phyloP scores from a whole-genome alignment of 2,329 filamentous ascomycete species.

The Bisporella sp. region DNA sequence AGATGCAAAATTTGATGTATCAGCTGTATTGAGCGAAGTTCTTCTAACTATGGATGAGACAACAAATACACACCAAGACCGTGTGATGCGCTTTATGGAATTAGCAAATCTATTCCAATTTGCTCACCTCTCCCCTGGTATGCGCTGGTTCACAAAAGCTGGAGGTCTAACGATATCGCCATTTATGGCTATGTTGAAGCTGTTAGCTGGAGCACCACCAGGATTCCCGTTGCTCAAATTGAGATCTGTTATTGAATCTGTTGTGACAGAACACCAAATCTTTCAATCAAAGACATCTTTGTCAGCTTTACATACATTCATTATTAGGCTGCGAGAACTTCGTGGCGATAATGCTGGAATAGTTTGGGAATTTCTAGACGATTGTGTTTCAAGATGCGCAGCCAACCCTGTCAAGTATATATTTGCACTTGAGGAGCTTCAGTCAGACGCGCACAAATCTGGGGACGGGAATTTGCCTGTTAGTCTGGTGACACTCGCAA shows the following conservation, averaged over 20 bases:
- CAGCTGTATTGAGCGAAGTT: conserved; percentile 63
- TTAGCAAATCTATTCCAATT: conserved; percentile 76
- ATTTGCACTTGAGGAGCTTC: conserved; percentile 54
- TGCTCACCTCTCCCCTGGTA: conserved; percentile 71
- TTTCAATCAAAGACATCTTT: conserved; percentile 40
- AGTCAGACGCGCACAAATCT: conserved; percentile 30
- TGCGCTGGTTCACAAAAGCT: conserved; percentile 83
- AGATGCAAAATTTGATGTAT: conserved; percentile 83
- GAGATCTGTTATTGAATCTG: conserved; percentile 48
- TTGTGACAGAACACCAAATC: conserved; percentile 61
- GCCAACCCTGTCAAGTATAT: conserved; percentile 78
- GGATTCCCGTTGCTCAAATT: conserved; percentile 44
- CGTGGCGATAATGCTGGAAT: conserved; percentile 31
- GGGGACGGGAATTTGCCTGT: conserved; percentile 31
- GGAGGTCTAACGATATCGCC: conserved; percentile 59
- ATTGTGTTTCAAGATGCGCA: conserved; percentile 70
- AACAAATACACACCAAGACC: conserved; percentile 33
- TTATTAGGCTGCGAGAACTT: conserved; percentile 29
- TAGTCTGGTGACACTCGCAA: conserved; percentile 61
- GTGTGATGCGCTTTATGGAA: conserved; percentile 60
- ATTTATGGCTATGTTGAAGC: conserved; percentile 62
- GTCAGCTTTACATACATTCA: conserved; percentile 41
- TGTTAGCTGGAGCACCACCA: conserved; percentile 43
- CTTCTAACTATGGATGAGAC: conserved; percentile 54
- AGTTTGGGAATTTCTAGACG: conserved; percentile 71